Base-by-base conservation (phyloP, 805 yeast genomes). In the Candida morakotiae region DNA sequence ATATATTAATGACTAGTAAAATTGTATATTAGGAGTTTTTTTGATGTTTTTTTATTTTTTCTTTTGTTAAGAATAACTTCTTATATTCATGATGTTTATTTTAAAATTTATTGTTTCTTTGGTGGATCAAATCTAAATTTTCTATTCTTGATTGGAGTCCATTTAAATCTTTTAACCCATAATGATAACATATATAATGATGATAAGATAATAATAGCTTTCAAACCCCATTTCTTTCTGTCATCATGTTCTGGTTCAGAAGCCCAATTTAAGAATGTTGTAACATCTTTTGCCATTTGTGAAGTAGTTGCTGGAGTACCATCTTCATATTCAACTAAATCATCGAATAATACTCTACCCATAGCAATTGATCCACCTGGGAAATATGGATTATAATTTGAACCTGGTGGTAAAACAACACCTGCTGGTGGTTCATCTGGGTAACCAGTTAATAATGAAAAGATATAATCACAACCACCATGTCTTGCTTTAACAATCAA, bases 381-480 rank as follows among this genome's bases (percentile, higher is more conserved):
- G 96, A 93, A 93, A 77, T 93, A 93, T 59, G 98, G 98, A 79
- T 93, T 93, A 73, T 93, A 93, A 82, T 93, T 93, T 45, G 95
- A 67, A 48, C 98, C 98, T 45, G 87, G 84, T 42, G 98, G 94
- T 55, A 93, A 75, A 36, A 65, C 75, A 43, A 87, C 96, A 74
- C 98, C 98, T 22, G 96, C 98, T 52, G 98, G 98, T 44, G 96
- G 85, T 46, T 93, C 98, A 33, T 93, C 98, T 56, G 98, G 98
- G 75, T 93, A 93, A 61, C 98, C 98, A 45, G 98, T 93, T 67
- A 93, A 82, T 59, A 93, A 71, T 21, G 97, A 69, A 67, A 93
- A 93, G 64, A 93, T 84, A 71, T 93, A 93, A 67, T 93, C 98
- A 62, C 85, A 77, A 52, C 87, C 97, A 63, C 98, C 97, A 72